phyloP scores from a whole-genome alignment of 2,329 filamentous ascomycete species.

The Metarhizium album region DNA sequence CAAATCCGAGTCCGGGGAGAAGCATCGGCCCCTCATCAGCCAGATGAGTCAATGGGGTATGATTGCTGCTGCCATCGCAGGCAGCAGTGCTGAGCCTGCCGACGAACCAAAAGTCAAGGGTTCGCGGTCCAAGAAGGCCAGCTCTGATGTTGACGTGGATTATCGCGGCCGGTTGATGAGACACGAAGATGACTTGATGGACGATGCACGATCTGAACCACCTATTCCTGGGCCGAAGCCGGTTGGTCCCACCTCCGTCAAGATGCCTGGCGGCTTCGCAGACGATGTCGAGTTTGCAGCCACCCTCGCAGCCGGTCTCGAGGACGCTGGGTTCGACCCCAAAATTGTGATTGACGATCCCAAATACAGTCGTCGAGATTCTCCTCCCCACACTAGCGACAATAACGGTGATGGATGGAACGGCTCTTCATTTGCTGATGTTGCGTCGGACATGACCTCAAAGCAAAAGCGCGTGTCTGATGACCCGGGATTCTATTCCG shows the following conservation, averaged over 20 bases:
- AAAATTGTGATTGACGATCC: slow-evolving; percentile 60
- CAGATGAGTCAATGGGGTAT: slow-evolving; percentile 40
- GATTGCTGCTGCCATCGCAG: slow-evolving; percentile 38
- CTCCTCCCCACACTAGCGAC: slow-evolving; percentile 50
- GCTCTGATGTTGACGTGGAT: slow-evolving; percentile 5
- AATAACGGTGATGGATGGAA: slow-evolving; percentile 30
- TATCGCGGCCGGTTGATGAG: slow-evolving; percentile 12
- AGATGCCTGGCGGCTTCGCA: slow-evolving; percentile 55
- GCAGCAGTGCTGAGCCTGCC: slow-evolving; percentile 26
- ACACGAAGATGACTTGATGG: slow-evolving; percentile 17
- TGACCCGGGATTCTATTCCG: slow-evolving; percentile 34
- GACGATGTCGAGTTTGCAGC: slow-evolving; percentile 62
- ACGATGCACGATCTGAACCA: slow-evolving; percentile 33
- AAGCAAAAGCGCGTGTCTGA: slow-evolving; percentile 15
- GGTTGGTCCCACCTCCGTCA: slow-evolving; percentile 30
- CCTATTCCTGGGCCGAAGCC: slow-evolving; percentile 49
- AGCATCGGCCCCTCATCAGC: slow-evolving; percentile 23
- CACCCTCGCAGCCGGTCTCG: slow-evolving; percentile 55
- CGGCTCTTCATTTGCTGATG: slow-evolving; percentile 37
- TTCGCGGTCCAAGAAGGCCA: slow-evolving; percentile 5
- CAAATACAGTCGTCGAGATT: slow-evolving; percentile 50
- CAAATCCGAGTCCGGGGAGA: slow-evolving; percentile 19
- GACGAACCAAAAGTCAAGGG: slow-evolving; percentile 20
- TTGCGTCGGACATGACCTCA: slow-evolving; percentile 28
- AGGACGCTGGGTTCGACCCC: slow-evolving; percentile 60